Evolutionary conservation across 2,329 filamentous ascomycete species (phyloP).

Genomic region (Cladosporium velox): DNA sequence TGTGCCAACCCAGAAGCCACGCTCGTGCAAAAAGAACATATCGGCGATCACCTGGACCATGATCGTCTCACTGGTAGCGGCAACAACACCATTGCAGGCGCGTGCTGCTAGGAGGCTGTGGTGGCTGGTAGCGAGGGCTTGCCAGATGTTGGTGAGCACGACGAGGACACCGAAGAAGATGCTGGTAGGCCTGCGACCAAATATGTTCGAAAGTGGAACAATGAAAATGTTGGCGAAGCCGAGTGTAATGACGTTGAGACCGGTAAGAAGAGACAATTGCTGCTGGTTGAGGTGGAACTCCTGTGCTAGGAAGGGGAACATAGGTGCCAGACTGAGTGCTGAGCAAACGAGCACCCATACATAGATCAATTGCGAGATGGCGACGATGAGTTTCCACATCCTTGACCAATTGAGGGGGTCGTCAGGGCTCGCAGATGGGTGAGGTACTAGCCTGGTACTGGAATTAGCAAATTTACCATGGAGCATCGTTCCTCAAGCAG

Average conservation of each 20-base stretch:
- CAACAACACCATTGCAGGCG: slow-evolving; percentile 46
- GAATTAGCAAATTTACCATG: not conserved
- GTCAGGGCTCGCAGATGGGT: slow-evolving; percentile 29
- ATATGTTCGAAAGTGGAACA: slow-evolving; percentile 48
- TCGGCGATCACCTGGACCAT: slow-evolving; percentile 49
- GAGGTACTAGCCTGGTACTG: slow-evolving; percentile 30
- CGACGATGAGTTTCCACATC: slow-evolving; percentile 37
- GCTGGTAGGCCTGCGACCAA: slow-evolving; percentile 44
- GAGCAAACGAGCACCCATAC: slow-evolving; percentile 48
- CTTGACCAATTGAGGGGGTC: slow-evolving; percentile 36
- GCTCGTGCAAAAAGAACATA: slow-evolving; percentile 31
- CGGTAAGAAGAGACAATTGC: slow-evolving; percentile 45
- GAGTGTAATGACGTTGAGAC: slow-evolving; percentile 47
- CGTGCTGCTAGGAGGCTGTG: slow-evolving; percentile 47
- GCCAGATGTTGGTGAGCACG: slow-evolving; percentile 47
- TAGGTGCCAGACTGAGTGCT: slow-evolving; percentile 46
- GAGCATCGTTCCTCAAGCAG: not conserved
- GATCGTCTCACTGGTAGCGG: slow-evolving; percentile 47
- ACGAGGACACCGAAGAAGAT: slow-evolving; percentile 45
- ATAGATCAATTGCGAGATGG: slow-evolving; percentile 44
- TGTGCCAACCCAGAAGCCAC: slow-evolving; percentile 28
- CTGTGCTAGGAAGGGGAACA: slow-evolving; percentile 45
- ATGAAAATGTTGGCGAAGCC: slow-evolving; percentile 50
- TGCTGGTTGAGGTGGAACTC: slow-evolving; percentile 46
- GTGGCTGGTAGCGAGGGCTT: slow-evolving; percentile 46